Base-by-base conservation (phyloP, 495 filamentous ascomycete genomes). In the Penicillium cataractarum region DNA sequence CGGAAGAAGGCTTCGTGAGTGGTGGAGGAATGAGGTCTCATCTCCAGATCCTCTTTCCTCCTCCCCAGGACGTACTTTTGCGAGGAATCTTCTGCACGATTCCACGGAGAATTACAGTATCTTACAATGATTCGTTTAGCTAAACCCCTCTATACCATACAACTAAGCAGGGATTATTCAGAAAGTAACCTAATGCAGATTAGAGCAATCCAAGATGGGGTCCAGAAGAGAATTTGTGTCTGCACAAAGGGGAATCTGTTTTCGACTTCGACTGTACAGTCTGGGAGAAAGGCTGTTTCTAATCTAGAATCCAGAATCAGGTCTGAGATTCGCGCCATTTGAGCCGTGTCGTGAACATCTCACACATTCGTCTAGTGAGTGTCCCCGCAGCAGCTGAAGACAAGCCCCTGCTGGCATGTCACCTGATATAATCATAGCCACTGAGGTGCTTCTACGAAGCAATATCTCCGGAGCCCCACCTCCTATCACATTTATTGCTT, bases 291-390 rank as follows among this genome's bases (percentile, higher is more conserved):
- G 19, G 58, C 24, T n/a, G 68, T 72, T 19, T 70, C 57, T 2
- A 75, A 63, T 53, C 71, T 54, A 1, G 67, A 75, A 55, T 74
- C 69, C 13, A 57, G 57, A 24, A 77, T 33, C 24, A 76, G 57
- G 24, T 76, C 74, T 49, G 66, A 55, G 15, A 73, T 33, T 44
- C 26, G 58, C 26, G 49, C 58, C 58, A 46, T 61, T 46, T 32
- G 2, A 32, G 3, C 27, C 3, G 17, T 33, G 13, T 6, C 5
- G 0, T 13, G 48, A 27, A n/a, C 48, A 31, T 2, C 6, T 29
- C 48, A 51, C 4, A 27, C 9, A 24, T 19, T 50, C 22, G 48
- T 42, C 7, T 19, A n/a, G 39, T 3, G 9, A 19, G n/a, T 7
- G 19, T 42, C n/a, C 39, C 39, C 37, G 35, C 35, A 4, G 40